phyloP scores from a whole-genome alignment of 2,329 filamentous ascomycete species.

The Penicillium glabrum region DNA sequence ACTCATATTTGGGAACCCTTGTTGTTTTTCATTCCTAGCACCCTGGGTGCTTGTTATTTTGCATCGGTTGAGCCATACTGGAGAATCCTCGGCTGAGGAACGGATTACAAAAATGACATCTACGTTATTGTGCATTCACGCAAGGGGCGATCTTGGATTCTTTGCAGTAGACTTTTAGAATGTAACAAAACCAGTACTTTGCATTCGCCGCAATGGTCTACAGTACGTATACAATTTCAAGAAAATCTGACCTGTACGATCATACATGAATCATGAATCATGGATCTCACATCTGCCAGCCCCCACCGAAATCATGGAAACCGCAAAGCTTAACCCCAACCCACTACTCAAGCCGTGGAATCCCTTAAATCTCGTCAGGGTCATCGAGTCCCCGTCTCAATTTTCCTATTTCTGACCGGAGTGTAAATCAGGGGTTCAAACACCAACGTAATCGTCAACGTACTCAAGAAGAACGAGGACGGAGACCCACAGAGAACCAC shows the following conservation, averaged over 20 bases:
- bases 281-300: not conserved
- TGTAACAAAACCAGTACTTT: too few species aligned
- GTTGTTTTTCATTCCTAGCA: conserved; percentile 2
- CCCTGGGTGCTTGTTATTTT: not conserved
- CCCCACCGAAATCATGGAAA: not conserved
- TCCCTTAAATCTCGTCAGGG: not conserved
- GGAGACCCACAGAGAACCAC: not conserved
- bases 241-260: not conserved
- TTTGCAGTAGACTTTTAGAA: not conserved
- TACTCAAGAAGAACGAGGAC: not conserved
- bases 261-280: not conserved
- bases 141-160: not conserved
- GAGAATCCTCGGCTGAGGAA: conserved; percentile 1
- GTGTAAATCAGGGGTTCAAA: too few species aligned
- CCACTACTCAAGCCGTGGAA: not conserved
- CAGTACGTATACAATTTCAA: not conserved
- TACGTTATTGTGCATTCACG: not conserved
- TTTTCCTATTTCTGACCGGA: too few species aligned
- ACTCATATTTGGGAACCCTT: not conserved
- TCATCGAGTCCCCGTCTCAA: not conserved
- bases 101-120: conserved; percentile 1
- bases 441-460: not conserved
- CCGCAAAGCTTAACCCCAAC: not conserved
- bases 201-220: not conserved
- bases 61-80: not conserved